phyloP scores from a whole-genome alignment of 2,329 filamentous ascomycete species.

The Xylaria multiplex region DNA sequence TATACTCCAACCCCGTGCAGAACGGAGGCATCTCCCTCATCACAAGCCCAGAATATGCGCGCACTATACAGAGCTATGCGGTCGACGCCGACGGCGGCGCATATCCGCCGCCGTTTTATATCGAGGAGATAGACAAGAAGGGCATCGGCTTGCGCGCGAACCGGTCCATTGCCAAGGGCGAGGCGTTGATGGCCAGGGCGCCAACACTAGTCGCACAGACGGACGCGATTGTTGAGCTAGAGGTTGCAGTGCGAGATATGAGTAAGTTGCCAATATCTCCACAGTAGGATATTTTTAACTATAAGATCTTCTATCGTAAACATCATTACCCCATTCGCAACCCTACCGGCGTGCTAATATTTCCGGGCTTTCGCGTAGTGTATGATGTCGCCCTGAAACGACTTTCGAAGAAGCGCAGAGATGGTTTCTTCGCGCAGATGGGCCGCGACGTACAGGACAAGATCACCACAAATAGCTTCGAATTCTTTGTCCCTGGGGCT shows the following conservation, averaged over 20 bases:
- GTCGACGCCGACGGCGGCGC: slow-evolving; percentile 7
- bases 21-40: slow-evolving; percentile 43
- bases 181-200: slow-evolving; percentile 49
- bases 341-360: neutral
- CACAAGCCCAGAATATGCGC: slow-evolving; percentile 41
- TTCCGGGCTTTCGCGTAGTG: slow-evolving; percentile 30
- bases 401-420: slow-evolving; percentile 41
- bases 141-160: slow-evolving; percentile 52
- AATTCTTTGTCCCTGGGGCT: slow-evolving; percentile 46
- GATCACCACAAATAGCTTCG: slow-evolving; percentile 52
- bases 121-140: slow-evolving; percentile 48
- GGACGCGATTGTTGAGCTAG: slow-evolving; percentile 36
- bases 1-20: slow-evolving; percentile 40
- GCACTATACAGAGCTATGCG: slow-evolving; percentile 36
- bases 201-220: slow-evolving; percentile 49
- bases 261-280: slow-evolving; percentile 18
- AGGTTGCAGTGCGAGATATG: slow-evolving; percentile 35
- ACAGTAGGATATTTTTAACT: neutral
- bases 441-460: slow-evolving; percentile 48
- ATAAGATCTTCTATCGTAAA: neutral
- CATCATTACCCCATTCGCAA: too few species aligned
- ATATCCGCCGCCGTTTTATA: slow-evolving; percentile 44
- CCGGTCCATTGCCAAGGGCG: slow-evolving; percentile 50
- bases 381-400: slow-evolving; percentile 47
- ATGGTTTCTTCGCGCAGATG: slow-evolving; percentile 48